Evolutionary conservation across 176 grass and related monocot genomes (phyloP).

Genomic region (Neostapfia colusana): DNA sequence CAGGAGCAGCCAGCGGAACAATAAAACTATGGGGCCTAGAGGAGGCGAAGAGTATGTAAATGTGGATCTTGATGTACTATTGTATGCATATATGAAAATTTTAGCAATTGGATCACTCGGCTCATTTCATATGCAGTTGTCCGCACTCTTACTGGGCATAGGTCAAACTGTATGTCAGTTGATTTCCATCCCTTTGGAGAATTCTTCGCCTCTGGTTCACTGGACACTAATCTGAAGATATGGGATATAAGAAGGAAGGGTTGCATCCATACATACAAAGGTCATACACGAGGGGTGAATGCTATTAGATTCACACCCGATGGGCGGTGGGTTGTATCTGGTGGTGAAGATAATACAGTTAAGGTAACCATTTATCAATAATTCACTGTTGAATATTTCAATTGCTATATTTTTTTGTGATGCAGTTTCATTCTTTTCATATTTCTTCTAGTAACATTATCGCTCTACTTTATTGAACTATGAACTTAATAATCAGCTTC

Average conservation of each 20-base stretch:
- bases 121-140: conserved; percentile 65
- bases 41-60: conserved; percentile 84
- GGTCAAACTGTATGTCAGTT: conserved; percentile 89
- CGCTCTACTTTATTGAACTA: not conserved
- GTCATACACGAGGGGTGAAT: conserved; percentile 90
- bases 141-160: conserved; percentile 83
- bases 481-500: conserved; percentile 25
- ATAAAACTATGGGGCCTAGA: conserved; percentile 93
- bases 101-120: conserved; percentile 10
- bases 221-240: conserved; percentile 96
- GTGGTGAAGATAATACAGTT: conserved; percentile 90
- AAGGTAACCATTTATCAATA: conserved; percentile 57
- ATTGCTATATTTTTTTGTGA: conserved; percentile 14
- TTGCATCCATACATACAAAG: conserved; percentile 97
- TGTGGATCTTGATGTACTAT: conserved; percentile 7
- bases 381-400: conserved; percentile 17
- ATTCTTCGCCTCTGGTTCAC: conserved; percentile 91
- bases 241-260: conserved; percentile 96
- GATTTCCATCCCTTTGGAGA: conserved; percentile 99
- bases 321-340: conserved; percentile 94
- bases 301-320: conserved; percentile 95
- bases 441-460: conserved; percentile 14
- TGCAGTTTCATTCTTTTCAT: conserved; percentile 7
- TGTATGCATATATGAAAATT: conserved; percentile 3
- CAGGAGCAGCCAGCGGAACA: conserved; percentile 93